phyloP scores from a whole-genome alignment of 2,329 filamentous ascomycete genomes.

The Colletotrichum abscissum region DNA sequence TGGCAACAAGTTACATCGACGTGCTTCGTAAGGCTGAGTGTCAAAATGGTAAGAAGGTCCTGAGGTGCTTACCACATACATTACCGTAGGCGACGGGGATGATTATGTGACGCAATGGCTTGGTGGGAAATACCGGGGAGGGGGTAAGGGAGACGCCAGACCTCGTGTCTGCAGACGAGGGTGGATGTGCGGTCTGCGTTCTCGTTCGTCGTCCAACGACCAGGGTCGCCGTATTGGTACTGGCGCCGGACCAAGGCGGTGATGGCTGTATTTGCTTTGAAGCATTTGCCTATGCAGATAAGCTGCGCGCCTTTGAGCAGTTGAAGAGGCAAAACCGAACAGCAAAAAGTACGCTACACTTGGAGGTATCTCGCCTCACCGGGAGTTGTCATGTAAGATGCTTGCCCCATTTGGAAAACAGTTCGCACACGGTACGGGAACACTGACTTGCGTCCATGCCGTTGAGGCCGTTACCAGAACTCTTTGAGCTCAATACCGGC shows the following conservation, averaged over 20 bases:
- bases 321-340: background rate
- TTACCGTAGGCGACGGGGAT: background rate
- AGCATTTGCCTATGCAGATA: constrained; percentile 14
- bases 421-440: background rate
- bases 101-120: constrained; percentile 31
- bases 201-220: constrained; percentile 13
- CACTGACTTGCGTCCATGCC: constrained; percentile 4
- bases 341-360: background rate
- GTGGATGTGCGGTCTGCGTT: constrained; percentile 7
- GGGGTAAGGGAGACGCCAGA: background rate
- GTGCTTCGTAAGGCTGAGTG: constrained; percentile 26
- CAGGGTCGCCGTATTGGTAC: constrained; percentile 14
- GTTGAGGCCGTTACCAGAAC: background rate
- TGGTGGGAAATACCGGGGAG: constrained; percentile 13
- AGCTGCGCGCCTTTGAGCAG: background rate
- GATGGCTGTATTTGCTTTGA: constrained; percentile 13
- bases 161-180: constrained; percentile 26
- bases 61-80: constrained; percentile 25
- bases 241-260: constrained; percentile 31
- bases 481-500: background rate
- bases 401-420: constrained; percentile 19
- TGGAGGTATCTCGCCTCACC: background rate
- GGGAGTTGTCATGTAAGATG: background rate
- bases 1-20: background rate
- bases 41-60: background rate